A percentile compares a stretch with the other conserved stretches of the same genome.
Evolutionary conservation across 805 yeast species (phyloP).

Genomic region (Zygoascus biomembranicola): DNA sequence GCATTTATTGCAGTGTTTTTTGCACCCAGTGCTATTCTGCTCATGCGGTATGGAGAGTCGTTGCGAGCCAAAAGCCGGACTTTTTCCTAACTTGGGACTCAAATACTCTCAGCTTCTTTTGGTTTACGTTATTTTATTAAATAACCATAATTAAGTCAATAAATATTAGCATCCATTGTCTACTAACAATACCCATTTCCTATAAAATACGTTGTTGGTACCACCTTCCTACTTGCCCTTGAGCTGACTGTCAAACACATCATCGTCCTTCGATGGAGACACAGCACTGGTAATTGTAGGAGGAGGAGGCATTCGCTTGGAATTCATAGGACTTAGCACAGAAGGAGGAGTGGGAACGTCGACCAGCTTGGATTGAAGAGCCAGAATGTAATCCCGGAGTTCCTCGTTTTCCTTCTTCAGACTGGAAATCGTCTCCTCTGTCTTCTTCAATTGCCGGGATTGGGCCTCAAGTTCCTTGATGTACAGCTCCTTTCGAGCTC

Average conservation of each 20-base stretch:
- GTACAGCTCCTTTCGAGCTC: conserved; percentile 74
- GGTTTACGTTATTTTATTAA: not conserved
- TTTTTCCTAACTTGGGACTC: too few species aligned
- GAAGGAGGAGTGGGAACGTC: conserved; percentile 39
- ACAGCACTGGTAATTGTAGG: not conserved
- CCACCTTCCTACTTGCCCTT: not conserved
- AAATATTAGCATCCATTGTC: not conserved
- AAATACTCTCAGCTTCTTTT: too few species aligned
- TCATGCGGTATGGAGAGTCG: conserved; percentile 35
- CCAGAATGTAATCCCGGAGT: conserved; percentile 63
- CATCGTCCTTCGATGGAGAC: not conserved
- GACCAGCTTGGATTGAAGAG: conserved; percentile 49
- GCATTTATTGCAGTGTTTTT: conserved; percentile 42
- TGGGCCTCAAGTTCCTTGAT: conserved; percentile 71
- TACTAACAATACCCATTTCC: not conserved
- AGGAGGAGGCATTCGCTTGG: not conserved
- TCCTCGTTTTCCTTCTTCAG: conserved; percentile 62
- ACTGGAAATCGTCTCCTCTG: conserved; percentile 58
- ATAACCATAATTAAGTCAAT: not conserved
- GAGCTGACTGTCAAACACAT: not conserved
- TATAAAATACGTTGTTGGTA: not conserved
- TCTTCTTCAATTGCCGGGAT: conserved; percentile 52
- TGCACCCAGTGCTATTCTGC: conserved; percentile 42
- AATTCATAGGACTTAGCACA: not conserved
- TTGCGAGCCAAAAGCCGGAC: conserved; percentile 23